These are phyloP conservation scores for Syncephalastrum racemosum DNA, from an alignment of 371 early-diverging fungal genomes.

Conservation along the genomic window DNA sequence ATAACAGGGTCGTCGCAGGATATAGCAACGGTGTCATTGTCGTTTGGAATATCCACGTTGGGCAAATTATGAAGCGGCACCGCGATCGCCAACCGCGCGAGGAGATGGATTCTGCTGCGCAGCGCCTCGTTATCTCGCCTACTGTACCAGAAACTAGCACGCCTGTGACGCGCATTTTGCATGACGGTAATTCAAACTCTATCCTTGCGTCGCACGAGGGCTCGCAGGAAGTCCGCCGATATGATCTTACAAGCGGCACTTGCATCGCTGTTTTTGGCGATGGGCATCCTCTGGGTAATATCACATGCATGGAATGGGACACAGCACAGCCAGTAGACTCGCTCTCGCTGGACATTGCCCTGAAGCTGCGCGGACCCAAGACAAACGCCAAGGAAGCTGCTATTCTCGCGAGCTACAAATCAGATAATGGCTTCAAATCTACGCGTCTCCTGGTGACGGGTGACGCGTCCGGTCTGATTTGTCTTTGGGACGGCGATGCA, in stretches of 20 bases:
- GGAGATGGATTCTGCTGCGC: slow-evolving; percentile 6
- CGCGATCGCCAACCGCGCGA: slow-evolving; percentile 12
- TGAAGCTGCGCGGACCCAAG: slow-evolving; percentile 6
- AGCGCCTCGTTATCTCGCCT: slow-evolving; percentile 20
- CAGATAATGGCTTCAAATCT: slow-evolving; percentile 10
- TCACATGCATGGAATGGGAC: slow-evolving; percentile 49
- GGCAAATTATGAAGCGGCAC: slow-evolving; percentile 12
- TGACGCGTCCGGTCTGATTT: slow-evolving; percentile 42
- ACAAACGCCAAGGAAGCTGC: not conserved
- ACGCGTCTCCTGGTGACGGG: slow-evolving; percentile 49
- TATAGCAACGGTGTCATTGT: slow-evolving; percentile 40
- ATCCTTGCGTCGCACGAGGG: slow-evolving; percentile 34
- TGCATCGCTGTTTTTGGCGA: slow-evolving; percentile 25
- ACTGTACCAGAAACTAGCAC: slow-evolving; percentile 5
- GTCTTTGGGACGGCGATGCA: slow-evolving; percentile 43
- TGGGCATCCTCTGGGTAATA: slow-evolving; percentile 25
- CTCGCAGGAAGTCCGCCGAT: slow-evolving; percentile 24
- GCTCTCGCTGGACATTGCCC: slow-evolving; percentile 16
- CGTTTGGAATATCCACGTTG: slow-evolving; percentile 37
- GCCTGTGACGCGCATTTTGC: slow-evolving; percentile 27
- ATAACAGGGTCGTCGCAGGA: slow-evolving; percentile 39
- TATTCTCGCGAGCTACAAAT: not conserved
- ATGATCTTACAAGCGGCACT: slow-evolving; percentile 23
- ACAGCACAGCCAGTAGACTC: slow-evolving; percentile 20
- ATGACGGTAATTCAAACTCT: slow-evolving; percentile 22